Base-by-base conservation (phyloP, 192 early-diverging fungal species). In the Linnemannia exigua region DNA sequence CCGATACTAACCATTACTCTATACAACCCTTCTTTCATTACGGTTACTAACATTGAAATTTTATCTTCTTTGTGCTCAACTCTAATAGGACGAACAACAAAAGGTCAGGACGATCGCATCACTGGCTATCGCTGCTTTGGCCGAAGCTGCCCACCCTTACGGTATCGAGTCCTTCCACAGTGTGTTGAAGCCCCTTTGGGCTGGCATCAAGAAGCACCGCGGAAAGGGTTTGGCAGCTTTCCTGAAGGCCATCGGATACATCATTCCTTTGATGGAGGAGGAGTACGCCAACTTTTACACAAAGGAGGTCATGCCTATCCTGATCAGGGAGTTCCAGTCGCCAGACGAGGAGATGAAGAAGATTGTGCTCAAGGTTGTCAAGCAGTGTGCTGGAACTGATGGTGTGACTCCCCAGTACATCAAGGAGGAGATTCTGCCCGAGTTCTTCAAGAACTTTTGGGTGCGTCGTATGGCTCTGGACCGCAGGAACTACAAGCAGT, bases 321-420 rank as follows among this genome's bases (percentile, higher is more conserved):
- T 99, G 67, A 95, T 98, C 44, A 92, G 97, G 68, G 98, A 99
- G 81, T 99, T 99, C 91, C 95, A 98, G 86, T 96, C 97, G 20
- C 96, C 97, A 41, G 98, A 99, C 83, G 97, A 98, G 86, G 96
- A 98, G 77, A 99, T 99, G 98, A 97, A 98, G 73, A 98, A 96
- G 91, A 97, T 99, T 89, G 98, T 99, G 20, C 91, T 99, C 41
- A 97, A 97, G 87, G 99, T 99, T 4, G 94, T 99, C 72, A 97
- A 97, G 81, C 99, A 99, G 87, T 99, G 99, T 88, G 95, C 95
- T 8, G 95, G 94, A 1, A 98, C 99, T 0, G 96, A 98, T 28
- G 98, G 98, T 50, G 96, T 99, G 9, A 93, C 95, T 50, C 92
- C 95, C 11, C 87, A 87, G 51, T 98, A 97, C 82, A 95, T 99